These are phyloP conservation scores for Lathyrus oleraceus DNA, from an alignment of 306 rosid genomes.

Conservation along the genomic window DNA sequence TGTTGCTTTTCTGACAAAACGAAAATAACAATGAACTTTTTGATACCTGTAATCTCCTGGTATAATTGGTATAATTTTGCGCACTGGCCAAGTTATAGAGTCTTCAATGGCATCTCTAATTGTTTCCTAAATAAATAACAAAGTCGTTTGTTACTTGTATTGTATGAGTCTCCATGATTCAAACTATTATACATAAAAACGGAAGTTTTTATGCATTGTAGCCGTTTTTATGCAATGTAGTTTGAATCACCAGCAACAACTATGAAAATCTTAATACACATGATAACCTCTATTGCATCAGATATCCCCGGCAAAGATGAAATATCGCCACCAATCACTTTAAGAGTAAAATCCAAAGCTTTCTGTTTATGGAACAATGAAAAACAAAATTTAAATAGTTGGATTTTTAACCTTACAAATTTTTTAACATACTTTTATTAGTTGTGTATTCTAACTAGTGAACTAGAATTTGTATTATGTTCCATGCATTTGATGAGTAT, in stretches of 20 bases:
- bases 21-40: slow-evolving; percentile 17
- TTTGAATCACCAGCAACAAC: background rate
- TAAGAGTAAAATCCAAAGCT: slow-evolving; percentile 88
- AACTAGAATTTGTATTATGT: slow-evolving; percentile 12
- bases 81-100: slow-evolving; percentile 90
- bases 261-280: background rate
- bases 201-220: too few species aligned
- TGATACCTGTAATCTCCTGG: slow-evolving; percentile 89
- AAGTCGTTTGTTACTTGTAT: background rate
- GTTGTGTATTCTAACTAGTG: background rate
- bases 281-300: slow-evolving; percentile 72
- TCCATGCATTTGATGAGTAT: slow-evolving; percentile 7
- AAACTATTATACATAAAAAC: slow-evolving; percentile 16
- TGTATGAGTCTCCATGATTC: slow-evolving; percentile 1
- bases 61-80: slow-evolving; percentile 71
- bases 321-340: slow-evolving; percentile 77
- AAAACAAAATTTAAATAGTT: slow-evolving; percentile 9
- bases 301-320: slow-evolving; percentile 82
- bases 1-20: background rate
- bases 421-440: slow-evolving; percentile 11
- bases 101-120: slow-evolving; percentile 91
- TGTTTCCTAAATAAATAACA: slow-evolving; percentile 64
- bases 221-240: too few species aligned
- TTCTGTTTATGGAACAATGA: slow-evolving; percentile 53
- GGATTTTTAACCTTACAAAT: slow-evolving; percentile 16